A percentile compares a stretch with the other conserved stretches of the same genome.
These are phyloP conservation scores for Strigomonas galati DNA, from an alignment of 208 protist genomes.

Conservation along the genomic window DNA sequence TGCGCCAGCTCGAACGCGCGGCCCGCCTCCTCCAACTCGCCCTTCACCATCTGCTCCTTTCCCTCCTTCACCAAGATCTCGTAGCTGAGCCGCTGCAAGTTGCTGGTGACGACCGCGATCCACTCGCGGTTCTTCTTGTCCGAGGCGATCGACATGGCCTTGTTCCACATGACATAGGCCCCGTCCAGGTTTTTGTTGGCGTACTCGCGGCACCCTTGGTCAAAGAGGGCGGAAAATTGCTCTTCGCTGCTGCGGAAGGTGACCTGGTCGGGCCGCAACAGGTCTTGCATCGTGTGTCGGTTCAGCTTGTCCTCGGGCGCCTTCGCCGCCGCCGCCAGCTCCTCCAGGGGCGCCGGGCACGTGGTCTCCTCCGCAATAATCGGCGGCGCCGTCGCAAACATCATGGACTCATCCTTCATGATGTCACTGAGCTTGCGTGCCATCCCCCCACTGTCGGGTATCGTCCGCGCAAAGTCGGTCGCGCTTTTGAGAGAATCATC, in stretches of 20 bases:
- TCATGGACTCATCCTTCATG: not conserved
- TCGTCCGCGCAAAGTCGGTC: not conserved
- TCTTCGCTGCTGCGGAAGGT: slow-evolving; percentile 39
- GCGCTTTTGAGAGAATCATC: not conserved
- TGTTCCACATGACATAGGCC: slow-evolving; percentile 88
- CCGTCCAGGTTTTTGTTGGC: slow-evolving; percentile 65
- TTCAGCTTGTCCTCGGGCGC: slow-evolving; percentile 4
- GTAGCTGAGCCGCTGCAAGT: slow-evolving; percentile 90
- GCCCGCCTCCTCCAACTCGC: slow-evolving; percentile 72
- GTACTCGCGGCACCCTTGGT: slow-evolving; percentile 81
- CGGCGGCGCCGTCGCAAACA: not conserved
- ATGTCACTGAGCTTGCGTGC: not conserved
- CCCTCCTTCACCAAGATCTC: slow-evolving; percentile 86
- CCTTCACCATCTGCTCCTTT: slow-evolving; percentile 47
- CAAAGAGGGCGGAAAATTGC: slow-evolving; percentile 81
- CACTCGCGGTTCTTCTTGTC: slow-evolving; percentile 84
- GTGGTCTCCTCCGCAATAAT: not conserved
- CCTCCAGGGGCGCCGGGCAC: not conserved
- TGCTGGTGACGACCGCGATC: slow-evolving; percentile 85
- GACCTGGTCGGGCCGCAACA: slow-evolving; percentile 23
- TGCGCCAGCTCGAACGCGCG: slow-evolving; percentile 62
- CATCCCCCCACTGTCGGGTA: not conserved
- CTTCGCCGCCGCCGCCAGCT: not conserved
- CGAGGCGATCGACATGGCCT: slow-evolving; percentile 80
- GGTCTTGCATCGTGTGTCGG: slow-evolving; percentile 26